These are phyloP conservation scores for Cucumis hystrix DNA, from an alignment of 306 rosid genomes.

Conservation along the genomic window DNA sequence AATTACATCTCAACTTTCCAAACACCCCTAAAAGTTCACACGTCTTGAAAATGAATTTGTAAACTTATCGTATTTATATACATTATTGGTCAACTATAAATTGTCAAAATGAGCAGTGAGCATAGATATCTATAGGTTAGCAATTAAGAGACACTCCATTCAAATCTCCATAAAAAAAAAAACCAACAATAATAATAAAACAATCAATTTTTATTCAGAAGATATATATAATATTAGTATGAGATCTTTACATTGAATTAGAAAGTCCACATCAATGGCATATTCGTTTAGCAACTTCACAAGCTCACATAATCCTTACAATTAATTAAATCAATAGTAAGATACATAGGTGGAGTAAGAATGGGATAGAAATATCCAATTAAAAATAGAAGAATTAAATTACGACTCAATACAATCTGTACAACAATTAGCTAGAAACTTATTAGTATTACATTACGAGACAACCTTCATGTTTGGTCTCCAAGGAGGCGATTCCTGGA, in stretches of 20 bases:
- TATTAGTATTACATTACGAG: neutral
- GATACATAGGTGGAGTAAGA: neutral
- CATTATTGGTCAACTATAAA: too few relatives aligned
- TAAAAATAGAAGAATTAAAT: neutral
- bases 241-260: neutral
- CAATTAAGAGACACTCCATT: too few relatives aligned
- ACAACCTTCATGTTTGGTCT: neutral
- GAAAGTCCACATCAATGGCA: neutral
- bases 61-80: too few relatives aligned
- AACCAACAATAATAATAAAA: too few relatives aligned
- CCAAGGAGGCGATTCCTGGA: neutral
- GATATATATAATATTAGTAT: too few relatives aligned
- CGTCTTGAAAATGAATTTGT: too few relatives aligned
- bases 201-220: too few relatives aligned
- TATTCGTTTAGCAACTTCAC: neutral
- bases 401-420: neutral
- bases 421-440: neutral
- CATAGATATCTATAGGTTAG: too few relatives aligned
- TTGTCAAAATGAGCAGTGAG: too few relatives aligned
- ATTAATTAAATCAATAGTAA: neutral
- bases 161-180: too few relatives aligned
- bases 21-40: too few relatives aligned
- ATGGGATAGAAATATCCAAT: neutral
- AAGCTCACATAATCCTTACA: neutral
- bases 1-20: too few relatives aligned